These are phyloP conservation scores for Bocquillonia castaneifolia DNA, from an alignment of 441 rosid species.

Conservation along the genomic window DNA sequence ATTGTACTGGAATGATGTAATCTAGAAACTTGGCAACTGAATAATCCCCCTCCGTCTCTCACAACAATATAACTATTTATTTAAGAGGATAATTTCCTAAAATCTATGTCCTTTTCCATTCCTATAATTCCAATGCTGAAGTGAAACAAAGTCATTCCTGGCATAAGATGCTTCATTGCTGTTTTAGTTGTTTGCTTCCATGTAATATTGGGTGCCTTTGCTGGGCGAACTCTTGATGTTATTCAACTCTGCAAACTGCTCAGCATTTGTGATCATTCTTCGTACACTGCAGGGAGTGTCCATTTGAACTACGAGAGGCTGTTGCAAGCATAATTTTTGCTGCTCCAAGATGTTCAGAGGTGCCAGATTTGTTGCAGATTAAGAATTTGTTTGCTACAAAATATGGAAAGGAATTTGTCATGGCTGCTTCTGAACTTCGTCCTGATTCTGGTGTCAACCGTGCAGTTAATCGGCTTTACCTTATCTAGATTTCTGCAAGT, in stretches of 20 bases:
- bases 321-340: conserved; percentile 85
- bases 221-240: not conserved
- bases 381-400: conserved; percentile 49
- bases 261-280: conserved; percentile 6
- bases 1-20: not conserved
- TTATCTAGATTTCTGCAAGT: conserved; percentile 11
- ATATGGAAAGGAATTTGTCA: conserved; percentile 37
- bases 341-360: conserved; percentile 90
- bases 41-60: not conserved
- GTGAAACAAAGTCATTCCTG: no score
- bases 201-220: not conserved
- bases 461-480: conserved; percentile 53
- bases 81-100: not conserved
- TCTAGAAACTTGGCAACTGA: not conserved
- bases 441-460: conserved; percentile 93
- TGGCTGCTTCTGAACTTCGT: conserved; percentile 75
- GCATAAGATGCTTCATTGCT: not conserved
- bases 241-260: not conserved
- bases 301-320: conserved; percentile 82
- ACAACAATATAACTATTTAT: not conserved
- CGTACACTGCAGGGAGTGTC: conserved; percentile 65
- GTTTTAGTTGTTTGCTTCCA: not conserved
- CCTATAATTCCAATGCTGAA: no score
- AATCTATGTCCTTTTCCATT: not conserved
- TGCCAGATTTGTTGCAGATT: conserved; percentile 77